Evolutionary conservation across 2,329 filamentous ascomycete genomes (phyloP).

Genomic region (Exophiala lecanii-corni): DNA sequence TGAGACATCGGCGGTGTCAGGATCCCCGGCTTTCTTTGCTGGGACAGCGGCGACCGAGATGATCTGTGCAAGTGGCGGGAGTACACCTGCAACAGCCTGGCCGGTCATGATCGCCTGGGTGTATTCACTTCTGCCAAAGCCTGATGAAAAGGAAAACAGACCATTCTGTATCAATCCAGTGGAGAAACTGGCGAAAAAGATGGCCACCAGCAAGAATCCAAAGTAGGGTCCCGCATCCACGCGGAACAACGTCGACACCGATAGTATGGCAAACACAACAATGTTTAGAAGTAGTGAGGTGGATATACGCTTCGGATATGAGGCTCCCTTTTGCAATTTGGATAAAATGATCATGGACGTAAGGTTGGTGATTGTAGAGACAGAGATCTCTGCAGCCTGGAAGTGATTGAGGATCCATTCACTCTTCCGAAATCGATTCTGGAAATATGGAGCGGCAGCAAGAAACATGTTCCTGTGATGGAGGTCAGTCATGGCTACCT

Average conservation of each 20-base stretch:
- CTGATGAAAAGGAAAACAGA: conserved; percentile 82
- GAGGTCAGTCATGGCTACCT: conserved; percentile 4
- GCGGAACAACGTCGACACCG: conserved; percentile 70
- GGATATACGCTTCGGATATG: conserved; percentile 83
- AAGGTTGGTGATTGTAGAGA: conserved; percentile 81
- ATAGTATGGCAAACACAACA: conserved; percentile 70
- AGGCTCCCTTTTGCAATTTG: conserved; percentile 73
- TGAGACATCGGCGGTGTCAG: conserved; percentile 39
- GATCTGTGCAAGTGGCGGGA: conserved; percentile 85
- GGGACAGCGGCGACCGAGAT: conserved; percentile 68
- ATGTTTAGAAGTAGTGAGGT: conserved; percentile 71
- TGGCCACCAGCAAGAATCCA: conserved; percentile 74
- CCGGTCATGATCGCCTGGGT: conserved; percentile 96
- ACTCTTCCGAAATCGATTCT: conserved; percentile 68
- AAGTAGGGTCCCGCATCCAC: conserved; percentile 67
- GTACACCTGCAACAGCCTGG: conserved; percentile 84
- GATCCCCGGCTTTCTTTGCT: conserved; percentile 36
- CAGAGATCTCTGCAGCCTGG: conserved; percentile 81
- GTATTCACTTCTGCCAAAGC: conserved; percentile 81
- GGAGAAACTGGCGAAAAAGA: conserved; percentile 71
- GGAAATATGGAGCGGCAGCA: conserved; percentile 89
- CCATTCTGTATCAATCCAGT: conserved; percentile 90
- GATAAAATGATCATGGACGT: conserved; percentile 69
- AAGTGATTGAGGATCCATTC: conserved; percentile 74
- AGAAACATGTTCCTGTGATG: conserved; percentile 91